Evolutionary conservation across 106 monocot genomes (phyloP), one percentile per base, ranked within the genome.

Genomic region (Acorus gramineus): DNA sequence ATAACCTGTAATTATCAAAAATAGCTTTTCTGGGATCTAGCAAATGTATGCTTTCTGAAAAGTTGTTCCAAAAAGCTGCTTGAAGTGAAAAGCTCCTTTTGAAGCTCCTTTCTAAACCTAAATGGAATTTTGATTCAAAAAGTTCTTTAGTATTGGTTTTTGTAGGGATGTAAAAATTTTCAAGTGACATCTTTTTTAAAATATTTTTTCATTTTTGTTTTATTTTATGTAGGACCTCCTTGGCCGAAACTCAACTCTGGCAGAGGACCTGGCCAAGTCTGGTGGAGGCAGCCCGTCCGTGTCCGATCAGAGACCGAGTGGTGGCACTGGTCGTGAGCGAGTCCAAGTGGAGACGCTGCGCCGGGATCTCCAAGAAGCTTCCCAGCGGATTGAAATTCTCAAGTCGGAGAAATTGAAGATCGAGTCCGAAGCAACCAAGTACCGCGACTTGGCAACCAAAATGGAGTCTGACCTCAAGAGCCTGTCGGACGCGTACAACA

Each of bases 401-500:
- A 98, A 78, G 56, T 64, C 77, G 6, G 87, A 92, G 53, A 92
- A 84, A 58, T 64, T 81, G 3, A 86, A 92, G 76, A 69, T 76
- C 4, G 92, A 92, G 65, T 71, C 75, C 13, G 83, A 92, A 52
- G 81, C 77, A 6, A 28, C 8, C 44, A 72, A 83, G 59, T 89
- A 88, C 61, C 68, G 70, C 62, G 86, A 75, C 62, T n/a, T 88
- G 56, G 85, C 87, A 14, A 70, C 69, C 52, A 98, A 98, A 66
- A 79, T 89, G 53, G 92, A 98, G 62, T 83, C 92, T 54, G 98
- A 98, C 56, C 75, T 98, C 4, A 98, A 92, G 53, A 85, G 88
- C 71, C 66, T 98, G 6, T 98, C 98, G 14, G 88, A 92, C 57
- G 98, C 98, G 7, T 98, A 98, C 58, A 98, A 83, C 77, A 98